A percentile compares a stretch with the other conserved stretches of the same genome.
Evolutionary conservation across 2,329 filamentous ascomycete genomes (phyloP).

Genomic region (Endoconidiophora polonica): DNA sequence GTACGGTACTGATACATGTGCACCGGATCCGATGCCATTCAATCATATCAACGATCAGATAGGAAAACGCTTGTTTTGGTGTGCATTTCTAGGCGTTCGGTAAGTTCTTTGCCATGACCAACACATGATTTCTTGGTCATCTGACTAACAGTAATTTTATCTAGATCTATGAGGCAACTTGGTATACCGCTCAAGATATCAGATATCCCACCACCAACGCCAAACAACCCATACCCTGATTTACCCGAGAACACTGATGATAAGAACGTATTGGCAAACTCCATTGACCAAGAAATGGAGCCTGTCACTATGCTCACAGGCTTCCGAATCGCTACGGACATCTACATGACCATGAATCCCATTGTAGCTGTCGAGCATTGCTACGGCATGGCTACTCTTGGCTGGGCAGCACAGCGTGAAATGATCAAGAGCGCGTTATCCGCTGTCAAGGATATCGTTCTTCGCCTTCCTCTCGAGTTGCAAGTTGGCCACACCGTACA

Average conservation of each 20-base stretch:
- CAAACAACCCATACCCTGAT: conserved; percentile 59
- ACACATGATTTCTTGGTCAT: neutral
- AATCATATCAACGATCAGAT: conserved; percentile 59
- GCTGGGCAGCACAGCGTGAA: conserved; percentile 61
- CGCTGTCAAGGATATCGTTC: conserved; percentile 51
- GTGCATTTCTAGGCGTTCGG: conserved; percentile 58
- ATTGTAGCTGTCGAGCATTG: conserved; percentile 67
- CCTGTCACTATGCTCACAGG: conserved; percentile 56
- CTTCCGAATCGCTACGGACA: conserved; percentile 63
- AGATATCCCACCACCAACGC: conserved; percentile 59
- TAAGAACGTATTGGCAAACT: conserved; percentile 55
- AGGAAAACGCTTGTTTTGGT: conserved; percentile 70
- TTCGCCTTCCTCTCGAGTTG: conserved; percentile 52
- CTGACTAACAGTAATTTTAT: conserved; percentile 14
- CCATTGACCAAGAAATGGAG: conserved; percentile 52
- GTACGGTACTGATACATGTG: conserved; percentile 21
- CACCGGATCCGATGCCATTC: conserved; percentile 30
- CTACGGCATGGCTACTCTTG: conserved; percentile 61
- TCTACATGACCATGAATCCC: conserved; percentile 67
- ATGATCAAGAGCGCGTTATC: conserved; percentile 55
- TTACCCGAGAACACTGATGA: conserved; percentile 73
- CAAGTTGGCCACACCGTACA: conserved; percentile 30
- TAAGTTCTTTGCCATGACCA: conserved; percentile 20
- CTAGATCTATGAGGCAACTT: conserved; percentile 59
- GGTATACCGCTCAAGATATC: conserved; percentile 56